A percentile compares a stretch with the other conserved stretches of the same genome.
Conservation (phyloP, 208 protist genomes). For the Acanthamoeba castellanii region DNA sequence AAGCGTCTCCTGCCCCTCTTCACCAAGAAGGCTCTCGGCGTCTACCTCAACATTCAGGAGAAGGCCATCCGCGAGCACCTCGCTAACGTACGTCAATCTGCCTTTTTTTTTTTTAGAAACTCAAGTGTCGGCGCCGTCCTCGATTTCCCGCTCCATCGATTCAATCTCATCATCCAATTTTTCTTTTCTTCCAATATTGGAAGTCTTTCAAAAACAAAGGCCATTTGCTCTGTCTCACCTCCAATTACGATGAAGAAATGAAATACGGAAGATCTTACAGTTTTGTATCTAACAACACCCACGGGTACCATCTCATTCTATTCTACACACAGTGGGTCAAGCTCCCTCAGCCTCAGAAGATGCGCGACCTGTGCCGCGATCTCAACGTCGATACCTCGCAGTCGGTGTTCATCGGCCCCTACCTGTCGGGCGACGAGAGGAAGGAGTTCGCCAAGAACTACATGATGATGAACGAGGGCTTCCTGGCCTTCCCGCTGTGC, state of each 20-base stretch:
- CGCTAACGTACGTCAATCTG: not conserved
- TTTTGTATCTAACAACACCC: too few species aligned
- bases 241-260: too few species aligned
- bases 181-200: too few species aligned
- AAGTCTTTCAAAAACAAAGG: too few species aligned
- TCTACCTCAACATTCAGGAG: slow-evolving; percentile 87
- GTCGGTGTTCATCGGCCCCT: slow-evolving; percentile 94
- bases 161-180: not conserved
- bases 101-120: not conserved
- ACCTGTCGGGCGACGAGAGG: slow-evolving; percentile 90
- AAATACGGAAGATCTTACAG: too few species aligned
- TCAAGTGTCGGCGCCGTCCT: too few species aligned
- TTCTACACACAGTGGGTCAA: not conserved
- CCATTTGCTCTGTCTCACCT: too few species aligned
- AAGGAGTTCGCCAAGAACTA: slow-evolving; percentile 93
- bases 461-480: slow-evolving; percentile 95
- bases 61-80: slow-evolving; percentile 79
- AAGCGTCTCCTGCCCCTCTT: slow-evolving; percentile 87
- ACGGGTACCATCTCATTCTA: too few species aligned
- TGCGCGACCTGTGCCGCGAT: slow-evolving; percentile 85
- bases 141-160: not conserved
- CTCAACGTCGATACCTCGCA: slow-evolving; percentile 95
- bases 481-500: slow-evolving; percentile 94
- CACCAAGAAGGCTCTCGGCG: slow-evolving; percentile 81
- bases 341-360: slow-evolving; percentile 31